Conservation (phyloP, 1,284 basidiomycete genomes). For the Trichosporon faecale region DNA sequence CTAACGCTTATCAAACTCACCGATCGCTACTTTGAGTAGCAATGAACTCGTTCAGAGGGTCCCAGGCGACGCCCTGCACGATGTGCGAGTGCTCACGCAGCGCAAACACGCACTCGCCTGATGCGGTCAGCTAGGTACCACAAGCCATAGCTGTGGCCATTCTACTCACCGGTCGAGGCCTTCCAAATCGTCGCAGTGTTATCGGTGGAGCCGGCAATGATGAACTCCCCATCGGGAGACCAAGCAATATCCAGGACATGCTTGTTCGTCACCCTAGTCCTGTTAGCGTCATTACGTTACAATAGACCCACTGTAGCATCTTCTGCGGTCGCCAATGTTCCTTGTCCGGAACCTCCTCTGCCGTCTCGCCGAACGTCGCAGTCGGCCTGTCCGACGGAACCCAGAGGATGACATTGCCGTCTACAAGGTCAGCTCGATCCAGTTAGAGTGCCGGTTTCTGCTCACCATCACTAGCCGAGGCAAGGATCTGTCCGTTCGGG, state of each 20-base stretch:
- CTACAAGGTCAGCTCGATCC: slow-evolving; percentile 53
- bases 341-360: slow-evolving; percentile 81
- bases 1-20: slow-evolving; percentile 34
- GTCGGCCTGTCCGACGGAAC: slow-evolving; percentile 73
- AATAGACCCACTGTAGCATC: slow-evolving; percentile 67
- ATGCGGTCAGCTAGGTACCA: slow-evolving; percentile 18
- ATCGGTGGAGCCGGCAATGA: slow-evolving; percentile 93
- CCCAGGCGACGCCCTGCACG: slow-evolving; percentile 96
- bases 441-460: slow-evolving; percentile 19
- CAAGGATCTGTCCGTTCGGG: slow-evolving; percentile 88
- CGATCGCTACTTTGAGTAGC: slow-evolving; percentile 92
- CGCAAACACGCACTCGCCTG: slow-evolving; percentile 48
- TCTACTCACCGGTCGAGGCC: slow-evolving; percentile 43
- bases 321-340: slow-evolving; percentile 93
- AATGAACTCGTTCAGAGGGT: slow-evolving; percentile 89
- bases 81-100: slow-evolving; percentile 78
- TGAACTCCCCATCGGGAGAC: slow-evolving; percentile 90
- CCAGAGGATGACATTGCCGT: slow-evolving; percentile 97
- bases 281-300: slow-evolving; percentile 11
- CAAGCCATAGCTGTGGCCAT: neutral
- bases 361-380: slow-evolving; percentile 73
- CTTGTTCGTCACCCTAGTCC: slow-evolving; percentile 63
- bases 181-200: slow-evolving; percentile 67
- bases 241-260: slow-evolving; percentile 97
- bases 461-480: slow-evolving; percentile 91